Base-by-base conservation (phyloP, 2,329 filamentous ascomycete species). In the Talaromyces sp. region DNA sequence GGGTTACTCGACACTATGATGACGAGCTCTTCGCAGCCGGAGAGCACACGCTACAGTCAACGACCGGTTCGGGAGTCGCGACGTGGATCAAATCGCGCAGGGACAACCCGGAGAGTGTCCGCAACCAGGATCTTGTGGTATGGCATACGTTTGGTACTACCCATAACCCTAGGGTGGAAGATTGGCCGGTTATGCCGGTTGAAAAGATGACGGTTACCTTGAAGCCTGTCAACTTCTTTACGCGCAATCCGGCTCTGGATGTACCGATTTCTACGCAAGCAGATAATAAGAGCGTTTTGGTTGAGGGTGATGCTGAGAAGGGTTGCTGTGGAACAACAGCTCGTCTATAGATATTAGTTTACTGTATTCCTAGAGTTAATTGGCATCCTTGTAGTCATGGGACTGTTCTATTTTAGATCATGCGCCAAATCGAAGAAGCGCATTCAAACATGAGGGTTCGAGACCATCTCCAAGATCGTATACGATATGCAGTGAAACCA, bases 1-100 rank as follows among this genome's bases (percentile, higher is more conserved):
- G 85, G 76, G 81, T 86, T 5, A 85, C 84, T 1, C 79, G 79
- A 35, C 81, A 86, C 70, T 75, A 74, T 2, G 84, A 86, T 24
- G 77, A 74, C 3, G 84, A 86, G 69, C 73, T 84, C 1, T 86
- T 82, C 67, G 81, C 84, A 0, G 82, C 81, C 16, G 84, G 84
- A 1, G 79, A 81, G 45, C 85, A 85, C 68, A 86, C 84, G 0
- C 81, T 86, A 64, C 84, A 86, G 70, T 56, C 52, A 22, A 56
- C 52, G 5, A 56, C 52, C 22, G 52, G 52, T 22, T 56, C 52
- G 6, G 49, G 75, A 37, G 76, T 77, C 27, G 66, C 68, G 82
- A 84, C 65, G 69, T 75, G 1, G 81, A 81, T 10, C 77, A 49
- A 59, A 78, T 83, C 52, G 24, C 52, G 52, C 33, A 56, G 6